Evolutionary conservation across 2,329 filamentous ascomycete species (phyloP).

Genomic region (Beauveria rudraprayagi): DNA sequence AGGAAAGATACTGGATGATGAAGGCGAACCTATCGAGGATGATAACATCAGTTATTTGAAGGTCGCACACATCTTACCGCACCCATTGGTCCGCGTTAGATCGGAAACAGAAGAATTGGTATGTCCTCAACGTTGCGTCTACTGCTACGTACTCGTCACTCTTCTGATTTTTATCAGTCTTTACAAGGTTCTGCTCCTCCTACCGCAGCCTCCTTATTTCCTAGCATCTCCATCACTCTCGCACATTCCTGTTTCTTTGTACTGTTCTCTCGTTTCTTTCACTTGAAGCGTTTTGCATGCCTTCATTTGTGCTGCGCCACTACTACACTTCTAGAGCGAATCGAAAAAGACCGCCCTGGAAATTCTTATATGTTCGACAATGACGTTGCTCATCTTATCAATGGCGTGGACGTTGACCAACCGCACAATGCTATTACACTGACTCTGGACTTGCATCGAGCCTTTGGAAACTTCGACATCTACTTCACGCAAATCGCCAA

Average conservation of each 20-base stretch:
- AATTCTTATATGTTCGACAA: slow-evolving; percentile 34
- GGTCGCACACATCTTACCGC: slow-evolving; percentile 15
- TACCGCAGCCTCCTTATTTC: no score
- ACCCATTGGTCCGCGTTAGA: slow-evolving; percentile 9
- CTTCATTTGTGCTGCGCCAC: neutral
- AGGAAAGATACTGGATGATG: neutral
- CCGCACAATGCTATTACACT: slow-evolving; percentile 28
- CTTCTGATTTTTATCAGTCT: no score
- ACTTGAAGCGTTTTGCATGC: no score
- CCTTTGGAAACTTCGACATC: slow-evolving; percentile 17
- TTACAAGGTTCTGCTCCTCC: no score
- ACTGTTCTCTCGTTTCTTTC: no score
- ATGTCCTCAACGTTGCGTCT: neutral
- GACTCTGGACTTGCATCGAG: slow-evolving; percentile 13
- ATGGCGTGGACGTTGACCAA: slow-evolving; percentile 26
- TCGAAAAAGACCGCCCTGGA: slow-evolving; percentile 26
- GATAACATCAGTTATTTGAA: slow-evolving; percentile 10
- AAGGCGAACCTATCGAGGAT: neutral
- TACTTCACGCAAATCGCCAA: slow-evolving; percentile 15
- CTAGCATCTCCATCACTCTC: no score
- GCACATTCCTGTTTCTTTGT: no score
- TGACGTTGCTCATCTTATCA: slow-evolving; percentile 26
- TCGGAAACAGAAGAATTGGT: slow-evolving; percentile 9
- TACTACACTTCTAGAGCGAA: slow-evolving; percentile 11
- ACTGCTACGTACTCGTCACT: neutral